These are phyloP conservation scores for Daldinia vernicosa DNA, from an alignment of 495 filamentous ascomycete species.

Conservation along the genomic window DNA sequence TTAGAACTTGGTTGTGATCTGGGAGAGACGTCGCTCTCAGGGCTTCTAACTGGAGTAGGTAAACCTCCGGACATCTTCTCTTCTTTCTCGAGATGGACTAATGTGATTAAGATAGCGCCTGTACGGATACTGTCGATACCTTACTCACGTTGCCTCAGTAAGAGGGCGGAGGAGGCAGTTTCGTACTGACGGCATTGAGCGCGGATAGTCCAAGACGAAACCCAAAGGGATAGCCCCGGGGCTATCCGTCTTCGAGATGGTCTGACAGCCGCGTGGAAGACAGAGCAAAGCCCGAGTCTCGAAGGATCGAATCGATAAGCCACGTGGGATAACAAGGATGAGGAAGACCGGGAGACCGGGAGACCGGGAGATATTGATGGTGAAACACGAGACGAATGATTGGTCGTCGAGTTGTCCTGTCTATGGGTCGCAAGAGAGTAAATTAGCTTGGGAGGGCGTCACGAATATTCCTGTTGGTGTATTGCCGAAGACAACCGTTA, in stretches of 20 bases:
- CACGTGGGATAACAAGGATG: slow-evolving; percentile 37
- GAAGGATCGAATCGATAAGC: slow-evolving; percentile 32
- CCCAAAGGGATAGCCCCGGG: slow-evolving; percentile 39
- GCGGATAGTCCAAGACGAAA: slow-evolving; percentile 23
- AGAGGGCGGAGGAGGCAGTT: slow-evolving; percentile 59
- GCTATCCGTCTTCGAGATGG: slow-evolving; percentile 39
- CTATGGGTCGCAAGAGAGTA: slow-evolving; percentile 7
- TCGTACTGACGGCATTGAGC: slow-evolving; percentile 54
- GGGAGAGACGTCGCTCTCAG: slow-evolving; percentile 53
- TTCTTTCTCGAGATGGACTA: slow-evolving; percentile 14
- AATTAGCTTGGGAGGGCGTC: slow-evolving; percentile 6
- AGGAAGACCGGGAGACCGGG: slow-evolving; percentile 19
- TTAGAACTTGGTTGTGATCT: slow-evolving; percentile 44
- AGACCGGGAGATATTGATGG: slow-evolving; percentile 25
- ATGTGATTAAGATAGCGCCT: slow-evolving; percentile 21
- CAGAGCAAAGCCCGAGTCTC: slow-evolving; percentile 14
- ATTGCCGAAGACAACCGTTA: background rate
- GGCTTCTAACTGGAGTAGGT: slow-evolving; percentile 46
- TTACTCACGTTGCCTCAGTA: slow-evolving; percentile 54
- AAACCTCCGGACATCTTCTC: slow-evolving; percentile 44
- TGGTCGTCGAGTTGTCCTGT: slow-evolving; percentile 8
- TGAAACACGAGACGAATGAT: slow-evolving; percentile 27
- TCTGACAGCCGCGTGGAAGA: slow-evolving; percentile 27
- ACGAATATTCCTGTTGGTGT: slow-evolving; percentile 2
- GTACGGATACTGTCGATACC: slow-evolving; percentile 47